A percentile compares a stretch with the other conserved stretches of the same genome.
phyloP scores from a whole-genome alignment of 352 stramenopile species.

The Pythium pectinolyticum region DNA sequence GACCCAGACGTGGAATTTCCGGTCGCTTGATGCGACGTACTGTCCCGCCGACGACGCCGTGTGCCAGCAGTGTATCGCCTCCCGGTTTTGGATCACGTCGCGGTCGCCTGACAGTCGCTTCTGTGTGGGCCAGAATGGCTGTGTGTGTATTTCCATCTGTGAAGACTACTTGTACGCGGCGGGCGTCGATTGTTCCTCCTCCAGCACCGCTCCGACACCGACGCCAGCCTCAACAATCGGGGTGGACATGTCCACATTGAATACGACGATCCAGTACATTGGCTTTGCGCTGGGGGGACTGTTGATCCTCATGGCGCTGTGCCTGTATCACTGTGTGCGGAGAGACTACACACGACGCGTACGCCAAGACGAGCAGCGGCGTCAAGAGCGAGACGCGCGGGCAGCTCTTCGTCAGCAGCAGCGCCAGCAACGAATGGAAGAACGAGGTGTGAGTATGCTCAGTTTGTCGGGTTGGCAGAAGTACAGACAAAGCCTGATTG shows the following conservation, averaged over 20 bases:
- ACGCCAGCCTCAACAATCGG: background rate
- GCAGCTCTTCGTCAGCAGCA: background rate
- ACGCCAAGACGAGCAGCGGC: background rate
- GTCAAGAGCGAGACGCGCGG: background rate
- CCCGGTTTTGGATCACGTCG: conserved; percentile 13
- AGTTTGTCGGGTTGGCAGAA: conserved; percentile 22
- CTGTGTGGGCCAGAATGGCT: conserved; percentile 16
- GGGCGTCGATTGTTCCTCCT: background rate
- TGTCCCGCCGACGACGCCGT: conserved; percentile 17
- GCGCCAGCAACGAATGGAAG: conserved; percentile 5
- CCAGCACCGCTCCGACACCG: background rate
- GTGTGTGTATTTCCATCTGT: conserved; percentile 22
- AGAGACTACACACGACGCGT: conserved; percentile 19
- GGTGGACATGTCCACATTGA: background rate
- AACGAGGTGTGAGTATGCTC: conserved; percentile 11
- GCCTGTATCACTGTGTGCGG: conserved; percentile 17
- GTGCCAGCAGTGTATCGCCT: conserved; percentile 14
- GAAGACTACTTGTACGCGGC: conserved; percentile 4
- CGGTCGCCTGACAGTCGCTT: conserved; percentile 18
- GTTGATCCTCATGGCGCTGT: conserved; percentile 18
- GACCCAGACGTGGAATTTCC: conserved; percentile 15
- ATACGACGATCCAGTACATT: conserved; percentile 21
- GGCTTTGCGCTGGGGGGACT: conserved; percentile 11
- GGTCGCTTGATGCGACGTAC: conserved; percentile 13
- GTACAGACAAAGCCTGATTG: conserved; percentile 22